Conservation (phyloP, 371 early-diverging fungal species). For the Choanephora cucurbitarum region DNA sequence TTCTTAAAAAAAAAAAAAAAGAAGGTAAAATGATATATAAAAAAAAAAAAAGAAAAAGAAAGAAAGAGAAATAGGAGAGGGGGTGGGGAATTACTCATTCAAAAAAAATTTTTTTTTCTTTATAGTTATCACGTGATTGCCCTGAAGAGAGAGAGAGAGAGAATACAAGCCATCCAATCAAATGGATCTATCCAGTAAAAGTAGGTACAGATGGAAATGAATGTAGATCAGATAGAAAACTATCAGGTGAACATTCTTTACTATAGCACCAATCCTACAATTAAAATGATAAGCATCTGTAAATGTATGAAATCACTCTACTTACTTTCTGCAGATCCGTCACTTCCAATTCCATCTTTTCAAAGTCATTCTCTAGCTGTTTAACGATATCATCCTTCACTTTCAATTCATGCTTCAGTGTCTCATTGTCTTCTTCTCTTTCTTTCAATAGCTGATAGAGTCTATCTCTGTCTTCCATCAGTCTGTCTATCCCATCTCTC, state of each 20-base stretch:
- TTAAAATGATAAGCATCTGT: not conserved
- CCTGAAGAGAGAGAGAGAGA: not conserved
- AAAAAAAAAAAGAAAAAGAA: slow-evolving; percentile 5
- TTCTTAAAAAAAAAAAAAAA: slow-evolving; percentile 5
- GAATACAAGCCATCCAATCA: slow-evolving; percentile 1
- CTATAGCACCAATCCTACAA: slow-evolving; percentile 10
- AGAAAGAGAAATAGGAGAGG: no score
- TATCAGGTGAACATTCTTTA: slow-evolving; percentile 17
- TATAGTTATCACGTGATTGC: slow-evolving; percentile 3
- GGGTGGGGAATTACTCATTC: no score
- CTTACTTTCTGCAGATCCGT: slow-evolving; percentile 47
- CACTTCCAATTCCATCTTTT: slow-evolving; percentile 43
- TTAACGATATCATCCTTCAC: slow-evolving; percentile 50
- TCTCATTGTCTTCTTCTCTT: slow-evolving; percentile 45
- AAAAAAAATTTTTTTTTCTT: slow-evolving; percentile 9
- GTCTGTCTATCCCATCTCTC: slow-evolving; percentile 26
- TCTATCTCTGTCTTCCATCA: slow-evolving; percentile 31
- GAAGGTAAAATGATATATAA: no score
- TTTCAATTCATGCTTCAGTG: slow-evolving; percentile 38
- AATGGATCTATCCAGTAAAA: slow-evolving; percentile 3
- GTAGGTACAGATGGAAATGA: slow-evolving; percentile 39
- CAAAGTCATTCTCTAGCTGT: slow-evolving; percentile 50
- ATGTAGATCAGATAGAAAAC: slow-evolving; percentile 34
- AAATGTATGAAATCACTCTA: not conserved
- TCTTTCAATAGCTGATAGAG: slow-evolving; percentile 35